phyloP scores from a whole-genome alignment of 176 grass and related monocot genomes.

The Ensete glaucum region DNA sequence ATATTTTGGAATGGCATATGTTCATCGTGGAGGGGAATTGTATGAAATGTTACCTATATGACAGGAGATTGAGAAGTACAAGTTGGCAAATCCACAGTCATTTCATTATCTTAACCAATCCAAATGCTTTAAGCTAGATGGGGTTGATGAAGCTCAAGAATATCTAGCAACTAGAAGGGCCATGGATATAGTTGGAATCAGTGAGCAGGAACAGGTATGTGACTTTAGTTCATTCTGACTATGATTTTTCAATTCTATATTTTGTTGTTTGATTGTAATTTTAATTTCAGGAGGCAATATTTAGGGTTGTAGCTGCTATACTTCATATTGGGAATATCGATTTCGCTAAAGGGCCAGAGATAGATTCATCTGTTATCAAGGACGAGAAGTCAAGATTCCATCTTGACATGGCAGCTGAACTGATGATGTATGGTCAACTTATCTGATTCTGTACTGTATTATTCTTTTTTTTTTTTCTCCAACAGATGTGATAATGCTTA shows the following conservation, averaged over 20 bases:
- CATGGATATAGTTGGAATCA: constrained; percentile 94
- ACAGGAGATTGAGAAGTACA: constrained; percentile 75
- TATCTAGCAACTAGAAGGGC: constrained; percentile 89
- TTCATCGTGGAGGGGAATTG: not conserved
- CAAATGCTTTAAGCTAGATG: constrained; percentile 69
- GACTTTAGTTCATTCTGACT: not conserved
- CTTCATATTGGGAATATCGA: constrained; percentile 97
- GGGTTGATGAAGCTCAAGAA: constrained; percentile 75
- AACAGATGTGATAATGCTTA: constrained; percentile 16
- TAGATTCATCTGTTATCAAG: constrained; percentile 86
- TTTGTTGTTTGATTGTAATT: constrained; percentile 24
- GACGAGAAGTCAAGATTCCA: constrained; percentile 93
- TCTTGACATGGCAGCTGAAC: constrained; percentile 73
- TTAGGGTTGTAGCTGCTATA: constrained; percentile 89
- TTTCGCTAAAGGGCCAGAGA: constrained; percentile 74
- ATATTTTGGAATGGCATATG: not conserved
- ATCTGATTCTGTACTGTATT: constrained; percentile 1
- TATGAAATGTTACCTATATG: constrained; percentile 18
- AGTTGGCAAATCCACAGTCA: constrained; percentile 46
- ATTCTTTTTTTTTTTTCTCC: constrained; percentile 18
- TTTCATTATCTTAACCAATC: constrained; percentile 98
- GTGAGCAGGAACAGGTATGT: constrained; percentile 69
- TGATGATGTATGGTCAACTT: constrained; percentile 60
- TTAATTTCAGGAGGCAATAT: constrained; percentile 78
- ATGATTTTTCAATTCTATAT: constrained; percentile 1